phyloP scores from a whole-genome alignment of 352 stramenopile genomes.

The Globisporangium emineosum region DNA sequence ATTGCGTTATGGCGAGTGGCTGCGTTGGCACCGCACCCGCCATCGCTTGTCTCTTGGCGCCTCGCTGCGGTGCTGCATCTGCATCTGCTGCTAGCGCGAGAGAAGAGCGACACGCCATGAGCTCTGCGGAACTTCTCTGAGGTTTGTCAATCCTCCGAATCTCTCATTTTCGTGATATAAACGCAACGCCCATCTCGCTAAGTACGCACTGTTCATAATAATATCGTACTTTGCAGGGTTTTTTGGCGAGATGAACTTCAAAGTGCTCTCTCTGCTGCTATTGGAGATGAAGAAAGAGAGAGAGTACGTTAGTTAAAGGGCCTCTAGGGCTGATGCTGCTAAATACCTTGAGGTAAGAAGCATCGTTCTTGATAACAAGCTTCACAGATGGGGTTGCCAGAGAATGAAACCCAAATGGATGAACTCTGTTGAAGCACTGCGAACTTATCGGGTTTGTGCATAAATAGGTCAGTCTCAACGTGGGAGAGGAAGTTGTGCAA shows the following conservation, averaged over 20 bases:
- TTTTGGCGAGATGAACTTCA: neutral
- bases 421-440: neutral
- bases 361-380: neutral
- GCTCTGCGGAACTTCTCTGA: neutral
- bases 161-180: neutral
- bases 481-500: neutral
- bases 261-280: neutral
- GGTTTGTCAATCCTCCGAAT: neutral
- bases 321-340: too few relatives aligned
- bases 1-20: conserved; percentile 3
- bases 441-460: neutral
- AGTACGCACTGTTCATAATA: neutral
- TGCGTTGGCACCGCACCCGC: neutral
- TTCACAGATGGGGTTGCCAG: neutral
- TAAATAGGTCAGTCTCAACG: neutral
- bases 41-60: neutral
- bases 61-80: neutral
- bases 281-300: neutral
- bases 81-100: neutral
- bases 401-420: neutral
- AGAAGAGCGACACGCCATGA: conserved; percentile 5
- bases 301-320: too few relatives aligned
- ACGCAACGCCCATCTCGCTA: neutral
- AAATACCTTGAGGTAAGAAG: too few relatives aligned
- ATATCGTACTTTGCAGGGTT: neutral